Base-by-base conservation (phyloP, 306 rosid genomes). In the Quercus dentata region DNA sequence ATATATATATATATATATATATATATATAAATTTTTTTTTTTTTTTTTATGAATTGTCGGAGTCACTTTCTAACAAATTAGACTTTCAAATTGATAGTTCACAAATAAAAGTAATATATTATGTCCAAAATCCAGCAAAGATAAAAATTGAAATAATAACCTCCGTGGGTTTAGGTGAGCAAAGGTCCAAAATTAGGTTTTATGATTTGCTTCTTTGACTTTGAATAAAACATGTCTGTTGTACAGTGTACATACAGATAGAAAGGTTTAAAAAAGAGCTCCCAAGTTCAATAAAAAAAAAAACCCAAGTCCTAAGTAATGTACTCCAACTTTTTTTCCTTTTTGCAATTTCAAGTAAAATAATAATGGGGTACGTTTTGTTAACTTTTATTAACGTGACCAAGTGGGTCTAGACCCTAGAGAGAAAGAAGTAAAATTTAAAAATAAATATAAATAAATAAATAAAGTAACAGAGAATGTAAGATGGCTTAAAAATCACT, bases 401-500 rank as follows among this genome's bases (percentile, higher is more conserved):
- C 15, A 28, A 23, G 31, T 21, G 65, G 65, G 14, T 59, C 46
- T 41, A 41, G 46, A 41, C 12, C 46, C 64, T 20, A 58, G 23
- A 3, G 64, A 58, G 4, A 5, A 58, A 57, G 1, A 5, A 6
- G 0, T 20, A n/a, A 3, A 6, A n/a, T 20, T 20, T 20, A 1
- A 38, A 38, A 38, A 35, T 6, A 35, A 30, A 30, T 28, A 30
- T 33, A 33, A 35, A 38, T 38, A 33, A 35, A 38, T 38, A 58
- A 59, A 59, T 19, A 15, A 7, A 18, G 31, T 58, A 41, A 63
- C 57, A 56, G 81, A 73, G 82, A 76, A 82, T 76, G 84, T 82
- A 58, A 82, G 71, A 58, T 82, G 55, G 71, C 86, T 85, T 85
- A 9, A 82, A 81, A 73, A 85, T 69, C 59, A 92, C 94, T 87